phyloP scores from a whole-genome alignment of 2,329 filamentous ascomycete species.

The Aspergillus texensis region DNA sequence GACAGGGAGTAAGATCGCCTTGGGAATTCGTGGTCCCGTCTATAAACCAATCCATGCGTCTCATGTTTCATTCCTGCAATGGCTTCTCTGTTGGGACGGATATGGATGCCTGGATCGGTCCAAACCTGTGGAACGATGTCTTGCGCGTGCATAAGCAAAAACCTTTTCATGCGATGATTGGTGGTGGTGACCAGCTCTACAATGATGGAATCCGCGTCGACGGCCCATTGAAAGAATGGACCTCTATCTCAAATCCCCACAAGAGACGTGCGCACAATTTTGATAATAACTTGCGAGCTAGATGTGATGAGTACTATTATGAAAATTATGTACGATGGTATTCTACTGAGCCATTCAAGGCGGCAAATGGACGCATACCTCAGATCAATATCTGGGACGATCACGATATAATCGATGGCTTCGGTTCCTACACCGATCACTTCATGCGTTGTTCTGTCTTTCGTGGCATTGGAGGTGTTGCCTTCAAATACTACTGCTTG shows the following conservation, averaged over 20 bases:
- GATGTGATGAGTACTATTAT: slow-evolving; percentile 65
- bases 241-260: slow-evolving; percentile 61
- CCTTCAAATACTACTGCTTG: slow-evolving; percentile 64
- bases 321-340: slow-evolving; percentile 69
- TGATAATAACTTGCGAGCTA: slow-evolving; percentile 63
- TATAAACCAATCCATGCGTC: slow-evolving; percentile 65
- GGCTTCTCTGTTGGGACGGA: slow-evolving; percentile 69
- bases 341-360: slow-evolving; percentile 64
- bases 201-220: slow-evolving; percentile 79
- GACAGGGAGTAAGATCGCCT: slow-evolving; percentile 56
- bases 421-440: slow-evolving; percentile 67
- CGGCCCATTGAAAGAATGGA: slow-evolving; percentile 74
- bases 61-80: slow-evolving; percentile 72
- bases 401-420: slow-evolving; percentile 68
- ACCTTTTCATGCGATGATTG: slow-evolving; percentile 73
- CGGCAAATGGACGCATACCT: slow-evolving; percentile 63
- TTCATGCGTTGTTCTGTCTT: slow-evolving; percentile 69
- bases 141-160: slow-evolving; percentile 60
- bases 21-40: slow-evolving; percentile 61
- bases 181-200: slow-evolving; percentile 86
- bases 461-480: slow-evolving; percentile 63
- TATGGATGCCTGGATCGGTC: slow-evolving; percentile 63
- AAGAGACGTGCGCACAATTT: slow-evolving; percentile 64
- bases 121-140: slow-evolving; percentile 67
- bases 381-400: slow-evolving; percentile 70